Evolutionary conservation across 1,139 yeast species (phyloP), one percentile per base, ranked within the genome.

Genomic region (Schwanniomyces etchellsii): DNA sequence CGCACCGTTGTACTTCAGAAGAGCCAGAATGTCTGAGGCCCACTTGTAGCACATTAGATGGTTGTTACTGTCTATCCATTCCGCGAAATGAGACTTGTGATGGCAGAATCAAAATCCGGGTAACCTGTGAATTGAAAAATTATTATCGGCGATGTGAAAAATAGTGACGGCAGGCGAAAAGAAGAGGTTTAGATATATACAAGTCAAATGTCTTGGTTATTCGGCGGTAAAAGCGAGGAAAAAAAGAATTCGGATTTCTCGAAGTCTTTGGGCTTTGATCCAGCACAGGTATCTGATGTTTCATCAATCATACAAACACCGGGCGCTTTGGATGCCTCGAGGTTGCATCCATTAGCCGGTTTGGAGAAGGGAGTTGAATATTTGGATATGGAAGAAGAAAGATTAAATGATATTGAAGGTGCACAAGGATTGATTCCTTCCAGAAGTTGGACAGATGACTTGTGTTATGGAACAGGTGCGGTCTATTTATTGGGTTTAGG

Each of bases 381-480:
- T 56, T 67, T 91, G 49, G 95, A 88, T 46, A 70, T 91, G 41
- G 97, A 91, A 52, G 95, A 84, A 48, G 77, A 72, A 47, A 70
- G 80, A 43, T 64, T 88, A 42, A 75, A 77, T 31, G 62, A 74
- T 14, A 62, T 84, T 47, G 94, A 88, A 49, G 96, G 96, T 26
- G 77, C 95, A 1, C 85, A 84, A 52, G 95, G 96, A 37, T 59
- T 91, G 37, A 74, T 91, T 44, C 96, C 98, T 23, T 83, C 94
- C 23, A 81, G 96, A 63, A 95, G 93, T 48, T 91, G 96, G 95
- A 75, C 89, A 11, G 98, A 91, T 56, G 97, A 91, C 60, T 71
- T 91, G 43, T 88, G 96, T 72, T 91, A 93, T 60, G 98, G 98
- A 46, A 84, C 98, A 9, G 98, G 98, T 57, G 80, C 96, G 9